Evolutionary conservation across 108 stramenopile genomes (phyloP), one percentile per base, ranked within the genome.

Genomic region (Discostella pseudostelligera): DNA sequence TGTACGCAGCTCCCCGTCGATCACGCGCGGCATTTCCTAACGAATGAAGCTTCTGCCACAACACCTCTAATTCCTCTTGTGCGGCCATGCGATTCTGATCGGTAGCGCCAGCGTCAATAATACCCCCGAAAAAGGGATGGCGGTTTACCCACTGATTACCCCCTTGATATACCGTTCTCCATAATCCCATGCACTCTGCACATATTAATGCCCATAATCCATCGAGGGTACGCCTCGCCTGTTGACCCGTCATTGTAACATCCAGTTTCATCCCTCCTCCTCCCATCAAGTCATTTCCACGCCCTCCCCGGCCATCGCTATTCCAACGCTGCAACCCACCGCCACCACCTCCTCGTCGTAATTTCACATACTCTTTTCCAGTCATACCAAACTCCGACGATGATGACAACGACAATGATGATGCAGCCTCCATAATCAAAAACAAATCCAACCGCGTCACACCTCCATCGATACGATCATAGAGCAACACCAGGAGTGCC

Each of bases 141-240:
- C 45, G 22, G 1, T 25, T 10, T 17, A 80, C 62, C 84, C 84
- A 85, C 39, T 54, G 40, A 36, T 20, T 19, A 43, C 56, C 40
- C 14, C 39, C 17, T 21, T 47, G 46, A 13, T 17, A 24, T 10
- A 39, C 46, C 4, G 79, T 68, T 25, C 76, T 81, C 87, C 87
- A 88, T 39, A 88, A 63, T n/a, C 80, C 74, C 74, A 81, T 74
- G 48, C 76, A 83, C 50, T 84, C 87, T 2, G 79, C 78, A 46
- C 59, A 80, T 8, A 87, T 51, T 55, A 87, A 55, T 13, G 73
- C 76, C 57, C 82, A 82, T 12, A 87, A 44, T 17, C 67, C 75
- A 53, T 76, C 68, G 6, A 75, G 36, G n/a, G 58, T 49, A 3
- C 46, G 21, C 19, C 46, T 58, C 57, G 67, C 39, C 45, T 35